Base-by-base conservation (phyloP, 441 rosid genomes). In the Codiaeum variegatum region DNA sequence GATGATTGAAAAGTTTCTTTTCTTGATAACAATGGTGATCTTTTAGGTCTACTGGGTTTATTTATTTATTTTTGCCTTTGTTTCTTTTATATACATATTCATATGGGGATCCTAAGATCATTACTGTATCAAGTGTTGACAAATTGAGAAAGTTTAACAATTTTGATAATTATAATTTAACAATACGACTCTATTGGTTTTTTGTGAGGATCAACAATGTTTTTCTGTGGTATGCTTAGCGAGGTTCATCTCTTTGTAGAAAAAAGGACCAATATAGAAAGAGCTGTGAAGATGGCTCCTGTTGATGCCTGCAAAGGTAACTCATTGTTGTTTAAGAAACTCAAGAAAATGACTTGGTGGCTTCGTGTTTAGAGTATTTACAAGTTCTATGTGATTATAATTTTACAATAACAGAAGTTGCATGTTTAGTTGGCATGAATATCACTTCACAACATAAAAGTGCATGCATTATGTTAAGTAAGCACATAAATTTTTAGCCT, bases 1-100 rank as follows among this genome's bases (percentile, higher is more conserved):
- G 89, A 91, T 44, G 98, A 93, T 77, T 90, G 85, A 75, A 87
- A 88, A 83, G 83, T 84, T 62, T 85, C 91, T 77, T 93, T 95
- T 85, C 84, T 91, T 38, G 91, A 93, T 46, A 86, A 85, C 71
- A 85, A 87, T 76, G 99, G 99, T 81, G 15, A 69, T 74, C 59
- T 87, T 75, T 70, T 66, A 29, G 49, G 31, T 73, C 42, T 64
- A 73, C 60, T 16, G 31, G 23, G n/a, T 18, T 58, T 63, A 2
- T 62, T n/a, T n/a, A n/a, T n/a, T n/a, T 42, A 7, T 51, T 59
- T 5, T 19, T 55, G 19, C 51, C 40, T 70, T 71, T 34, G 18
- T 75, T 26, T 38, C 52, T 42, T 64, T 67, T 11, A 13, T 19
- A 24, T 16, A 70, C 71, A 62, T 24, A 59, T 49, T 71, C 31